Evolutionary conservation across 176 grass and related monocot genomes (phyloP).

Genomic region (Canna indica): DNA sequence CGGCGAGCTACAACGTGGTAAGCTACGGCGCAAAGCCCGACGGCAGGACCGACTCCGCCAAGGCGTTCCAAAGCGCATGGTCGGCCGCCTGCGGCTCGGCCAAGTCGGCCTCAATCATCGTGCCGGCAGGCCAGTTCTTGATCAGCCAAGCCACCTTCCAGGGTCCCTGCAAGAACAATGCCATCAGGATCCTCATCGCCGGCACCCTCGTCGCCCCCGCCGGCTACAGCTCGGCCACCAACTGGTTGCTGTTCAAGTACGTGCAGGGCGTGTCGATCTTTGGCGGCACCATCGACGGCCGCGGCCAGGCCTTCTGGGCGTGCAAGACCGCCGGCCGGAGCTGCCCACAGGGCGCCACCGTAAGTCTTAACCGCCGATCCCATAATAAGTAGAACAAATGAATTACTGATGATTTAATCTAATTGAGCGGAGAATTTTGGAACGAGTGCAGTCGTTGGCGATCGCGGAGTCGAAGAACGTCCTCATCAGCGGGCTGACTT

Average conservation of each 20-base stretch:
- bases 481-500: background rate
- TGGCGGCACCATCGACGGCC: constrained; percentile 43
- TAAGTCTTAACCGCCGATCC: background rate
- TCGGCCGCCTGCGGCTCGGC: constrained; percentile 21
- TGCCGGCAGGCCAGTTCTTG: constrained; percentile 36
- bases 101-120: constrained; percentile 28
- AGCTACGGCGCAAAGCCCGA: constrained; percentile 42
- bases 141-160: constrained; percentile 32
- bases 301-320: constrained; percentile 31
- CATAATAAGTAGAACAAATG: background rate
- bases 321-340: constrained; percentile 33
- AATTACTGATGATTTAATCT: background rate
- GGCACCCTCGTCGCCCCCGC: constrained; percentile 38
- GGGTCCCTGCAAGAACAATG: constrained; percentile 39
- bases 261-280: constrained; percentile 36
- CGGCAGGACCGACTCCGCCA: constrained; percentile 21
- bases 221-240: constrained; percentile 8
- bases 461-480: background rate
- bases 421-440: background rate
- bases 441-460: background rate
- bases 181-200: constrained; percentile 28
- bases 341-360: constrained; percentile 30
- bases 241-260: constrained; percentile 49
- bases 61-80: constrained; percentile 39
- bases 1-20: constrained; percentile 33